Evolutionary conservation across 257 asterid genomes (phyloP).

Genomic region (Solanum clarkiae): DNA sequence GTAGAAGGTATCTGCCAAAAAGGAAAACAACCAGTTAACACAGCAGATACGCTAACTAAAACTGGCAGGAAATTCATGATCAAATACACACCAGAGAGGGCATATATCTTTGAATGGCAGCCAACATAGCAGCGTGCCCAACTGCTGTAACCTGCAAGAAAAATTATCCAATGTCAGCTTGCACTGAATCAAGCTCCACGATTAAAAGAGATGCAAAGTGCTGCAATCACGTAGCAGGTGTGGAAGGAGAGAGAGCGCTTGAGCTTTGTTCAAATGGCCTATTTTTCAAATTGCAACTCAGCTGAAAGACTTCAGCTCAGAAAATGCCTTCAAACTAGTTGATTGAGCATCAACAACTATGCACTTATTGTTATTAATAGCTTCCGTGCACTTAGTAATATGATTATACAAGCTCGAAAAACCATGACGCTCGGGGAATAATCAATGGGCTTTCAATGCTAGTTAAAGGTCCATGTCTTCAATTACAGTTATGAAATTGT

Average conservation of each 20-base stretch:
- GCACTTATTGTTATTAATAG: neutral
- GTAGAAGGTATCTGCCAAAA: slow-evolving; percentile 87
- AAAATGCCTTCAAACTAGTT: neutral
- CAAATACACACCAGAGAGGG: slow-evolving; percentile 63
- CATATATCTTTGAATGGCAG: slow-evolving; percentile 86
- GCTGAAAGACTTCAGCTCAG: neutral
- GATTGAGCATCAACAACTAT: neutral
- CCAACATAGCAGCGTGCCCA: slow-evolving; percentile 96
- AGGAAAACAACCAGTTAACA: neutral
- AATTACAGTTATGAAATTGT: neutral
- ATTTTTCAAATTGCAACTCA: neutral
- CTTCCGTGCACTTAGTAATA: neutral
- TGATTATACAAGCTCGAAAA: neutral
- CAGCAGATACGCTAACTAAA: slow-evolving; percentile 1
- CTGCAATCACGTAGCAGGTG: neutral
- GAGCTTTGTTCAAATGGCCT: neutral
- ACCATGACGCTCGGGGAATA: neutral
- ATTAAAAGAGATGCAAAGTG: neutral
- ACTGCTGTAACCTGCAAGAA: slow-evolving; percentile 87
- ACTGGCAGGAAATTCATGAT: neutral
- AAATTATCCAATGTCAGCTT: slow-evolving; percentile 7
- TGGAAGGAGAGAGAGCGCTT: neutral
- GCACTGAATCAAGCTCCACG: neutral
- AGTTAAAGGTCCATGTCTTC: neutral
- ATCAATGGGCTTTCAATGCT: neutral